A percentile compares a stretch with the other conserved stretches of the same genome.
Evolutionary conservation across 805 yeast genomes (phyloP).

Genomic region (Candida odintsovae): DNA sequence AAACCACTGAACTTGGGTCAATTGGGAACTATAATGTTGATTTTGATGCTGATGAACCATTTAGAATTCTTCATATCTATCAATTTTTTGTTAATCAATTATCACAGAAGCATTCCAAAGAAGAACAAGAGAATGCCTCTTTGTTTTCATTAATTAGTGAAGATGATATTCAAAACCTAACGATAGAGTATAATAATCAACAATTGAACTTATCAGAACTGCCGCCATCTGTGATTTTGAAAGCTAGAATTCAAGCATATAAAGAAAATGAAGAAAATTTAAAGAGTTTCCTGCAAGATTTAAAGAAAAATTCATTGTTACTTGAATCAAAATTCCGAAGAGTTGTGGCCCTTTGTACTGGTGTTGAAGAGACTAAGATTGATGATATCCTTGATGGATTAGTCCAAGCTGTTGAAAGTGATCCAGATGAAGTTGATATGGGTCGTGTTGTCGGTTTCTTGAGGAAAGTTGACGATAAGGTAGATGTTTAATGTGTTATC

Average conservation of each 20-base stretch:
- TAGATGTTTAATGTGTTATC: constrained; percentile 1
- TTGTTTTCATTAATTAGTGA: constrained; percentile 1
- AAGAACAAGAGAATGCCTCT: constrained; percentile 7
- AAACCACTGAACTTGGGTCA: constrained; percentile 32
- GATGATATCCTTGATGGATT: constrained; percentile 79
- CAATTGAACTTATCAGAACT: constrained; percentile 19
- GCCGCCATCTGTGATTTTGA: constrained; percentile 41
- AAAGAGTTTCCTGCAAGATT: constrained; percentile 42
- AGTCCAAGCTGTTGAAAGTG: constrained; percentile 86
- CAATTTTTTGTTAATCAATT: constrained; percentile 42
- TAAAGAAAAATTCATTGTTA: constrained; percentile 48
- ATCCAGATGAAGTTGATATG: constrained; percentile 62
- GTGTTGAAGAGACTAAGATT: constrained; percentile 75
- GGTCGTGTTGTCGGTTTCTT: constrained; percentile 50
- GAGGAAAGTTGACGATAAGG: constrained; percentile 37
- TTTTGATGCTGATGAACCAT: constrained; percentile 91
- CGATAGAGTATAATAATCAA: constrained; percentile 12
- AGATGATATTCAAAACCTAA: constrained; percentile 3
- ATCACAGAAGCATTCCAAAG: constrained; percentile 22
- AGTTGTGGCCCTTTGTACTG: constrained; percentile 86
- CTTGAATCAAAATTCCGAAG: constrained; percentile 76
- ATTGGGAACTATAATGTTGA: constrained; percentile 44
- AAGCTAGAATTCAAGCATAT: constrained; percentile 81
- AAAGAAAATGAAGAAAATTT: constrained; percentile 59
- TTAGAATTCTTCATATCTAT: constrained; percentile 57